Evolutionary conservation across 192 early-diverging fungal species (phyloP).

Genomic region (Gamsiella multidivaricata): DNA sequence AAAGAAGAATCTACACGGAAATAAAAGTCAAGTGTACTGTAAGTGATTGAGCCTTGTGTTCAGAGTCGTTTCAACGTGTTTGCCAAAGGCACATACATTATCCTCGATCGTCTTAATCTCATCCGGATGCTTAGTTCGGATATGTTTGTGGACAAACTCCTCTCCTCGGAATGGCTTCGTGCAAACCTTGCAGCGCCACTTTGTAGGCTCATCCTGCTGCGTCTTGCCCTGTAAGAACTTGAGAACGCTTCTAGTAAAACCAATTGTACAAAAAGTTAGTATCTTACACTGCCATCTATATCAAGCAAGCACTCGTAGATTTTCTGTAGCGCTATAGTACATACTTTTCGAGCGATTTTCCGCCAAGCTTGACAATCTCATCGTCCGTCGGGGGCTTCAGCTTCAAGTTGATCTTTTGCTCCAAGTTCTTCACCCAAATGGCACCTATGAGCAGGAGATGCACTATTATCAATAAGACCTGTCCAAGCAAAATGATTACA

Average conservation of each 20-base stretch:
- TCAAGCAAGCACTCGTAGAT: not conserved
- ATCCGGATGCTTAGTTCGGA: slow-evolving; percentile 88
- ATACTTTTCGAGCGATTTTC: slow-evolving; percentile 62
- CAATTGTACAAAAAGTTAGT: too few relatives aligned
- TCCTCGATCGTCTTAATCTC: slow-evolving; percentile 68
- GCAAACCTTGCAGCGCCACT: slow-evolving; percentile 91
- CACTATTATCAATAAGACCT: too few relatives aligned
- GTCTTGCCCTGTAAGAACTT: slow-evolving; percentile 61
- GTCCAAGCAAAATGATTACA: not conserved
- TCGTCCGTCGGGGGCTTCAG: slow-evolving; percentile 51
- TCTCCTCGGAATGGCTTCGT: slow-evolving; percentile 94
- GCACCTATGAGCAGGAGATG: slow-evolving; percentile 56
- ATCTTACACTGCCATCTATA: not conserved
- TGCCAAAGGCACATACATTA: slow-evolving; percentile 55
- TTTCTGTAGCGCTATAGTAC: not conserved
- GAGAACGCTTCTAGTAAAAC: slow-evolving; percentile 58
- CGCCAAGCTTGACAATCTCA: slow-evolving; percentile 63
- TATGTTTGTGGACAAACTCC: slow-evolving; percentile 95
- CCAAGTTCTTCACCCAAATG: slow-evolving; percentile 66
- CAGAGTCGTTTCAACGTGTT: not conserved
- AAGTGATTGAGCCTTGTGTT: not conserved
- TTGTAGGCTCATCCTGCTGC: slow-evolving; percentile 76
- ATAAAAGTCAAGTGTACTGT: not conserved
- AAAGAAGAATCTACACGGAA: slow-evolving; percentile 66
- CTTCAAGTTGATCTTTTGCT: slow-evolving; percentile 65